Evolutionary conservation across 2,329 filamentous ascomycete genomes (phyloP).

Genomic region (Macroventuria anomochaeta): DNA sequence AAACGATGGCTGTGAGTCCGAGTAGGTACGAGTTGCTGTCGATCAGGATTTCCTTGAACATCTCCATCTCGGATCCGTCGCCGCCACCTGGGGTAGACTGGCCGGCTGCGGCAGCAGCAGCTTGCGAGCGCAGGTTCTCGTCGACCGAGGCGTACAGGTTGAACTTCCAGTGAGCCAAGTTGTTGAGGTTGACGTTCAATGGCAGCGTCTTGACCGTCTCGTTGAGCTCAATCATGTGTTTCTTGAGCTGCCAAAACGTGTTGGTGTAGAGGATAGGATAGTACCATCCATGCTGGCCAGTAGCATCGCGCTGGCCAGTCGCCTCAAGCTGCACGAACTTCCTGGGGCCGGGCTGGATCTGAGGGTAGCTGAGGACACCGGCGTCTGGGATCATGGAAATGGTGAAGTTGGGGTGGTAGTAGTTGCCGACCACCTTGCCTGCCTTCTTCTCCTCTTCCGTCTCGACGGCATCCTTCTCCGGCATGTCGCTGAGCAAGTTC

Average conservation of each 20-base stretch:
- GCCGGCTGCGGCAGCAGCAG: conserved; percentile 76
- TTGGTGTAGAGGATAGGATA: conserved; percentile 90
- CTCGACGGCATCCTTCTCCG: conserved; percentile 57
- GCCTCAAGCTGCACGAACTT: conserved; percentile 81
- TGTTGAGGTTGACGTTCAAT: conserved; percentile 82
- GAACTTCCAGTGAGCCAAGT: conserved; percentile 88
- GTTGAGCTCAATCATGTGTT: conserved; percentile 90
- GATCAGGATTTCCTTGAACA: conserved; percentile 93
- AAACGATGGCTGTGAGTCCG: conserved; percentile 81
- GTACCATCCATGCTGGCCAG: conserved; percentile 92
- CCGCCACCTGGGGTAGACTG: conserved; percentile 75
- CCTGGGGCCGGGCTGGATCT: conserved; percentile 74
- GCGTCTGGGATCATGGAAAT: conserved; percentile 84
- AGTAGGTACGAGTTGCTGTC: conserved; percentile 94
- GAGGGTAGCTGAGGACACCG: conserved; percentile 71
- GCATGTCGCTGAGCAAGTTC: conserved; percentile 71
- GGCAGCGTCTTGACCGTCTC: conserved; percentile 84
- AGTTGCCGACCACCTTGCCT: conserved; percentile 77
- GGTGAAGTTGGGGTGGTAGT: conserved; percentile 95
- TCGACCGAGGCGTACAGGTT: conserved; percentile 83
- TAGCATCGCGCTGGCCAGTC: conserved; percentile 80
- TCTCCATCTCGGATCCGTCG: conserved; percentile 92
- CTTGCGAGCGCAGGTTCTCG: conserved; percentile 82
- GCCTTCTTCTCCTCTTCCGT: conserved; percentile 58
- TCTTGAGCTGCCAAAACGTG: conserved; percentile 94